A percentile compares a stretch with the other conserved stretches of the same genome.
Conservation (phyloP, 2,329 filamentous ascomycete genomes). For the Thermoascus crustaceus region DNA sequence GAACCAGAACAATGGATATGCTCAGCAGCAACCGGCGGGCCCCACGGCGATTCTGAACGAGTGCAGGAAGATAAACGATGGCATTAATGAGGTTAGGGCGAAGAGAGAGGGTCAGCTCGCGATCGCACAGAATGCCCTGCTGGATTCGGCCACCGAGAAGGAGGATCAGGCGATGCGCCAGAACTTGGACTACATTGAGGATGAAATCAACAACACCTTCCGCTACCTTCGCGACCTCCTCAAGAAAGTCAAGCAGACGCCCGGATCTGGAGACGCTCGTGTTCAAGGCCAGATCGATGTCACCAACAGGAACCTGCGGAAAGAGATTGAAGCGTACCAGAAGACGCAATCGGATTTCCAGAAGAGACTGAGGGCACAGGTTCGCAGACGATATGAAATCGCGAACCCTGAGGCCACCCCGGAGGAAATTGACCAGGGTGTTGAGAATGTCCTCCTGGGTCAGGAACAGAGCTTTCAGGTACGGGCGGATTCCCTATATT, state of each 20-base stretch:
- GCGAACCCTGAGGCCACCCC: constrained; percentile 74
- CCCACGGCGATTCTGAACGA: constrained; percentile 77
- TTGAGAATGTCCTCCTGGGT: constrained; percentile 55
- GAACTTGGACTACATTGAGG: constrained; percentile 63
- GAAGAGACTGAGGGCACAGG: constrained; percentile 71
- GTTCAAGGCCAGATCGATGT: constrained; percentile 75
- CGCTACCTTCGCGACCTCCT: constrained; percentile 70
- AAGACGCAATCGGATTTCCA: constrained; percentile 71
- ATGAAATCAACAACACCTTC: constrained; percentile 77
- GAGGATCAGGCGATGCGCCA: constrained; percentile 58
- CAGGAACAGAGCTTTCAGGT: constrained; percentile 76
- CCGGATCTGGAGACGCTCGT: constrained; percentile 62
- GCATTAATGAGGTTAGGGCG: constrained; percentile 64
- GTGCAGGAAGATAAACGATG: constrained; percentile 69
- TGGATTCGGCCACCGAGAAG: constrained; percentile 65
- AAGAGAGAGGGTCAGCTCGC: constrained; percentile 39
- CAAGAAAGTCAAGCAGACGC: constrained; percentile 72
- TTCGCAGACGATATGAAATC: constrained; percentile 84
- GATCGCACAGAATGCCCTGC: constrained; percentile 62
- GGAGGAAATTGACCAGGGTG: constrained; percentile 66
- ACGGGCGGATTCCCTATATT: constrained; percentile 39
- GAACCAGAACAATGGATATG: constrained; percentile 36
- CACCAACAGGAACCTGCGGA: constrained; percentile 70
- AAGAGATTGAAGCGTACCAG: constrained; percentile 74
- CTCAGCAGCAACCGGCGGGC: constrained; percentile 25